Evolutionary conservation across 2,329 filamentous ascomycete genomes (phyloP).

Genomic region (Phoma sp.): DNA sequence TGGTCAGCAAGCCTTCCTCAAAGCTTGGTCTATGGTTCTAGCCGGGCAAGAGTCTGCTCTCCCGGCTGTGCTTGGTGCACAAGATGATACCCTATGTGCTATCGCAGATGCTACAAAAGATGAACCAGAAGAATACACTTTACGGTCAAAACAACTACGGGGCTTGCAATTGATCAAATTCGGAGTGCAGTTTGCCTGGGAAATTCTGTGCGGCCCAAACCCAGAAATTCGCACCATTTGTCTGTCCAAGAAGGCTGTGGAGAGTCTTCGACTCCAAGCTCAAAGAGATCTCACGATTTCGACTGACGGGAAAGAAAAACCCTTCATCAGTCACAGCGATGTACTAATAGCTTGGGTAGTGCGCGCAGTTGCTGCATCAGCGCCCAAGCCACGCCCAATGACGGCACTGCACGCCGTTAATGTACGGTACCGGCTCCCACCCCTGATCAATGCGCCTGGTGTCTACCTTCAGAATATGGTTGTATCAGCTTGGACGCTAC

Average conservation of each 20-base stretch:
- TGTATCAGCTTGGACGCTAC: not conserved
- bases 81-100: not conserved
- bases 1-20: constrained; percentile 53
- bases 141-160: not conserved
- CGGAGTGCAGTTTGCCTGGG: not conserved
- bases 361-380: constrained; percentile 28
- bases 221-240: not conserved
- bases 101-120: no score
- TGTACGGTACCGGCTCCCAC: not conserved
- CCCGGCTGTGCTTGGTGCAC: constrained; percentile 25
- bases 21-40: constrained; percentile 58
- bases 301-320: no score
- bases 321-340: constrained; percentile 36
- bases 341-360: constrained; percentile 32
- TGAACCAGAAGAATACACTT: not conserved
- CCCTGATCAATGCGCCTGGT: not conserved
- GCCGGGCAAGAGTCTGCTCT: constrained; percentile 54
- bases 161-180: not conserved
- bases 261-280: constrained; percentile 34
- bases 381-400: not conserved
- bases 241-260: not conserved
- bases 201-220: not conserved
- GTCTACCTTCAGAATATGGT: not conserved
- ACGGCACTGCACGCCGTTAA: not conserved
- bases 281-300: no score